These are phyloP conservation scores for Prunus campanulata DNA, from an alignment of 306 rosid species.

Conservation along the genomic window DNA sequence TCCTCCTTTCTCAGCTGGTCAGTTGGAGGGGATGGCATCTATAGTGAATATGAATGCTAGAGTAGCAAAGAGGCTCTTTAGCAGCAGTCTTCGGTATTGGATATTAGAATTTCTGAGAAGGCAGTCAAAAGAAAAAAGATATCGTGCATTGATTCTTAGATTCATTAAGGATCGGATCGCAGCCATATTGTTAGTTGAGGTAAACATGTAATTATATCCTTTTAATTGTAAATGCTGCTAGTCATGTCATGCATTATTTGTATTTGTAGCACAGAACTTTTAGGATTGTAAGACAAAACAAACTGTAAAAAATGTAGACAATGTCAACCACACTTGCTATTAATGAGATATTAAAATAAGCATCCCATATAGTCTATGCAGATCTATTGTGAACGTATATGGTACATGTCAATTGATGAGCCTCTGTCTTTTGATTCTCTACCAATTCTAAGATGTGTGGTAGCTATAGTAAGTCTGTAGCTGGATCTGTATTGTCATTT, in stretches of 20 bases:
- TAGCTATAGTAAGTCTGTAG: too few species aligned
- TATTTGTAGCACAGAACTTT: background rate
- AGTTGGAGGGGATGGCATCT: slow-evolving; percentile 81
- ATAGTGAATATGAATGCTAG: slow-evolving; percentile 54
- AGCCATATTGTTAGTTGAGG: slow-evolving; percentile 78
- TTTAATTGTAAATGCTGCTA: background rate
- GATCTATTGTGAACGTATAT: background rate
- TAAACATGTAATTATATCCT: slow-evolving; percentile 30
- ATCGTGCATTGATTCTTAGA: slow-evolving; percentile 72
- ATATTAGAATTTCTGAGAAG: slow-evolving; percentile 78
- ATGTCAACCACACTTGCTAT: background rate
- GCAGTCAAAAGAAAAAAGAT: slow-evolving; percentile 67
- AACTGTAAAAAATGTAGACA: background rate
- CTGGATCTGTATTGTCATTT: too few species aligned
- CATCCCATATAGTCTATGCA: background rate
- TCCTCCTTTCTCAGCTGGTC: slow-evolving; percentile 72
- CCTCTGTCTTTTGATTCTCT: background rate
- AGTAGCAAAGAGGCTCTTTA: slow-evolving; percentile 65
- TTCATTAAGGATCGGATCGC: slow-evolving; percentile 88
- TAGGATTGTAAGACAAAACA: background rate
- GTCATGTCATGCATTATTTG: background rate
- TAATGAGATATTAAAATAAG: background rate
- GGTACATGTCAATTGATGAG: background rate
- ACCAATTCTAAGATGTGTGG: too few species aligned
- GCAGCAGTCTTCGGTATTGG: slow-evolving; percentile 86